Evolutionary conservation across 768 basidiomycete genomes (phyloP).

Genomic region (Xerocomellus amylosporus): DNA sequence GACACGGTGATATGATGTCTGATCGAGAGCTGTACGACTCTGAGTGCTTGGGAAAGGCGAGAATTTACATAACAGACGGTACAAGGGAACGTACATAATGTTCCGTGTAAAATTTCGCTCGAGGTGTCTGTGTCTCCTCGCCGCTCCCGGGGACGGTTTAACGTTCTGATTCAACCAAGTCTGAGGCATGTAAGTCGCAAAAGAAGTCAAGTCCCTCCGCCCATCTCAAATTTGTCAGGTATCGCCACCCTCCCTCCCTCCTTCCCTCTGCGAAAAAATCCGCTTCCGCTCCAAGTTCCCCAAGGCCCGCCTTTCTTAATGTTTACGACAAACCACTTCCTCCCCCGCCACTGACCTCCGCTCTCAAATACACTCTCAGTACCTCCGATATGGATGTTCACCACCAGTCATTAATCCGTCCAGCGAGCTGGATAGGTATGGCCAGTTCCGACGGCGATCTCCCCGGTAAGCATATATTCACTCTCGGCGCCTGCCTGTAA

Average conservation of each 20-base stretch:
- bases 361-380: conserved; percentile 20
- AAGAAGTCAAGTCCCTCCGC: not conserved
- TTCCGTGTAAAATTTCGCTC: conserved; percentile 2
- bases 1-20: not conserved
- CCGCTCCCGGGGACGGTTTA: not conserved
- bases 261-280: conserved; percentile 23
- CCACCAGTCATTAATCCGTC: conserved; percentile 14
- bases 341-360: conserved; percentile 34
- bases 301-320: conserved; percentile 13
- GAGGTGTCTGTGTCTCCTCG: not conserved
- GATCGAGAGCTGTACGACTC: conserved; percentile 4
- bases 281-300: conserved; percentile 28
- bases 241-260: conserved; percentile 23
- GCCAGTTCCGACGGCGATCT: conserved; percentile 3
- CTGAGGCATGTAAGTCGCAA: conserved; percentile 24
- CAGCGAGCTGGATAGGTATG: conserved; percentile 27
- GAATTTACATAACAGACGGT: conserved; percentile 29
- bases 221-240: conserved; percentile 11
- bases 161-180: not conserved
- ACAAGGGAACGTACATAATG: conserved; percentile 21
- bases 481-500: conserved; percentile 4
- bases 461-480: conserved; percentile 21
- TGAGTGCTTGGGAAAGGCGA: conserved; percentile 19
- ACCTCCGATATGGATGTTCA: conserved; percentile 28
- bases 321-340: conserved; percentile 41